Conservation (phyloP, 208 protist species). For the Phytomonas francai region DNA sequence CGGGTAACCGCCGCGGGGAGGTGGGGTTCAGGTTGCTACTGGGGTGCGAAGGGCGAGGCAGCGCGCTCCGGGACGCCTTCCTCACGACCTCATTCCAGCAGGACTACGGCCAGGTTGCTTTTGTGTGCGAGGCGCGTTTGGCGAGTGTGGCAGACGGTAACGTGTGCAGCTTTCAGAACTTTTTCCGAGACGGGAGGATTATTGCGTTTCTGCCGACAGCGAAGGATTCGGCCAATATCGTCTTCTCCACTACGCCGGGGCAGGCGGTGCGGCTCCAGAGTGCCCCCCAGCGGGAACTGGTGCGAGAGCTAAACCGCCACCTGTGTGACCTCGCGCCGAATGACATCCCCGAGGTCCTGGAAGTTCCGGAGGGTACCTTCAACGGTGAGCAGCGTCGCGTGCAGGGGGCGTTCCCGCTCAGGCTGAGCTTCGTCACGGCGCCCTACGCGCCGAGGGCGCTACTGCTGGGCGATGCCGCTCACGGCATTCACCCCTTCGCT, state of each 20-base stretch:
- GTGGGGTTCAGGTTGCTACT: constrained; percentile 54
- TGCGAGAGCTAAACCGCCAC: constrained; percentile 60
- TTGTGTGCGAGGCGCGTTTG: constrained; percentile 72
- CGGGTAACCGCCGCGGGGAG: constrained; percentile 16
- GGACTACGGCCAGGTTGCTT: constrained; percentile 78
- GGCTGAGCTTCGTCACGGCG: constrained; percentile 50
- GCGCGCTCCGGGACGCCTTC: constrained; percentile 59
- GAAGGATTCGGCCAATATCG: constrained; percentile 70
- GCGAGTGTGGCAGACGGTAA: constrained; percentile 60
- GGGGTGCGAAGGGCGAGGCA: constrained; percentile 77
- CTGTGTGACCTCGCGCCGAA: constrained; percentile 54
- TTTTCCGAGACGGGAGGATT: constrained; percentile 78
- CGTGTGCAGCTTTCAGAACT: constrained; percentile 86
- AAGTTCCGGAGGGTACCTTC: constrained; percentile 45
- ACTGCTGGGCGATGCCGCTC: constrained; percentile 82
- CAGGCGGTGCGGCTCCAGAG: constrained; percentile 51
- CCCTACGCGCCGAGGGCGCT: constrained; percentile 58
- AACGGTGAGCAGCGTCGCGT: constrained; percentile 34
- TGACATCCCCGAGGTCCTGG: constrained; percentile 67
- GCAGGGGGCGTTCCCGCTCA: constrained; percentile 67
- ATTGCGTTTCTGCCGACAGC: constrained; percentile 78
- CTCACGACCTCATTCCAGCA: constrained; percentile 46
- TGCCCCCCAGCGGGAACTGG: constrained; percentile 44
- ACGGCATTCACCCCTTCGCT: constrained; percentile 89
- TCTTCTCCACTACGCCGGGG: constrained; percentile 65